Conservation (phyloP, 2,329 filamentous ascomycete genomes). For the Diaporthe longicolla region DNA sequence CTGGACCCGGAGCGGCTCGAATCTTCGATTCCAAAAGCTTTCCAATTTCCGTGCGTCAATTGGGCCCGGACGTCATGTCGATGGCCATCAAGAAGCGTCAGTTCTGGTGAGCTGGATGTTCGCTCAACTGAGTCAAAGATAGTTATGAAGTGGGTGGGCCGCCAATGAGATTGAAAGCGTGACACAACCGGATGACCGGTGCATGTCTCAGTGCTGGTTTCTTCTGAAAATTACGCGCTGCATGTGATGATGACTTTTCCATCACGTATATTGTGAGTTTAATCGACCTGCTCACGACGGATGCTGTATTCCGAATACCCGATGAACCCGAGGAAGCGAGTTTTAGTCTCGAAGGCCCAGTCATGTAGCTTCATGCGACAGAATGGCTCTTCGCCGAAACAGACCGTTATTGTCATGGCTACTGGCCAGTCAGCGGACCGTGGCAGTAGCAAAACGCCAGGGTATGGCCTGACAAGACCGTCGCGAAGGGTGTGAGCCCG, state of each 20-base stretch:
- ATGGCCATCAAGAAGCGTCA: neutral
- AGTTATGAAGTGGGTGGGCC: neutral
- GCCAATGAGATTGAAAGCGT: neutral
- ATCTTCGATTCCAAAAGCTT: neutral
- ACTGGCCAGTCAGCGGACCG: neutral
- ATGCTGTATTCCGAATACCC: slow-evolving; percentile 19
- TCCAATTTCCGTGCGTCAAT: neutral
- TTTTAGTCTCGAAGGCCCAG: neutral
- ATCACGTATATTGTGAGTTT: neutral
- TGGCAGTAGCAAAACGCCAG: neutral
- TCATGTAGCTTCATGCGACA: neutral
- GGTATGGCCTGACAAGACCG: neutral
- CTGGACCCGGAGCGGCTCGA: neutral
- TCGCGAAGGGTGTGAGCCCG: slow-evolving; percentile 4
- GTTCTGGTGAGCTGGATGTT: neutral
- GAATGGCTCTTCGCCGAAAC: neutral
- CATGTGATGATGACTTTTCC: neutral
- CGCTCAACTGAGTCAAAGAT: neutral
- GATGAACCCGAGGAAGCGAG: slow-evolving; percentile 6
- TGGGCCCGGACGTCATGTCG: neutral
- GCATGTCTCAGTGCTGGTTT: neutral
- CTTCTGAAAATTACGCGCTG: neutral
- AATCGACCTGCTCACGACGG: neutral
- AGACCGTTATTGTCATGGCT: neutral
- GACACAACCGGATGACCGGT: neutral